Percentiles rank a stretch among this genome's conserved stretches.
These are phyloP conservation scores for Coemansia nantahalensis DNA, from an alignment of 192 early-diverging fungal genomes.

Conservation along the genomic window DNA sequence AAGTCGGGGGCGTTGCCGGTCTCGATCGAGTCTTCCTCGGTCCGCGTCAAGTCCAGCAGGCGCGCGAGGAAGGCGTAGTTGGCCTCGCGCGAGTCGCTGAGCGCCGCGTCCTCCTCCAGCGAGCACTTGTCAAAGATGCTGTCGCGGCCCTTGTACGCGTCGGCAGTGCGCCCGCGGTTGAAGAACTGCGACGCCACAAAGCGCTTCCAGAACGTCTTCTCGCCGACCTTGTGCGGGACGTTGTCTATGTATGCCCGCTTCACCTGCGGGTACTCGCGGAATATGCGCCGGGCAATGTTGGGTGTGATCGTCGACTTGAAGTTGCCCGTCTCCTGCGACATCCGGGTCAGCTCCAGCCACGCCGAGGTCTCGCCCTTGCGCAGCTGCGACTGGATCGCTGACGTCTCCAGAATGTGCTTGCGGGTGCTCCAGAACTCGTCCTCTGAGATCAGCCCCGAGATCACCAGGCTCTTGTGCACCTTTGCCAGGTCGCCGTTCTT, in stretches of 20 bases:
- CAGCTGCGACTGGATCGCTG: conserved; percentile 65
- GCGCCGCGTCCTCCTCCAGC: conserved; percentile 71
- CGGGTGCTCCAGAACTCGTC: conserved; percentile 93
- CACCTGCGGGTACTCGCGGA: conserved; percentile 85
- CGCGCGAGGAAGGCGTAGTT: conserved; percentile 59
- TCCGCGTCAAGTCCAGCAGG: conserved; percentile 77
- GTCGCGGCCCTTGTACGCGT: conserved; percentile 52
- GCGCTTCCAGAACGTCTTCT: conserved; percentile 84
- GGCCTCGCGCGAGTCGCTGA: conserved; percentile 41
- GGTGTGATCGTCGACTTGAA: conserved; percentile 84
- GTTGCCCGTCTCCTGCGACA: conserved; percentile 70
- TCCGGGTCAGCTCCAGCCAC: conserved; percentile 65
- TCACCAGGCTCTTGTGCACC: conserved; percentile 77
- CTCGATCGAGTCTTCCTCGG: conserved; percentile 77
- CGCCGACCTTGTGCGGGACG: conserved; percentile 73
- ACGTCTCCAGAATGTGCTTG: conserved; percentile 68
- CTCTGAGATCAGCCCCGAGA: conserved; percentile 72
- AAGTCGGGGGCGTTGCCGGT: conserved; percentile 76
- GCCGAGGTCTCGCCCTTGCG: conserved; percentile 79
- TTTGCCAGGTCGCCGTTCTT: conserved; percentile 65
- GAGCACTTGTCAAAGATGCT: conserved; percentile 79
- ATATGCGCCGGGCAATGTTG: conserved; percentile 86
- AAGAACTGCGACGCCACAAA: conserved; percentile 84
- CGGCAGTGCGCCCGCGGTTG: conserved; percentile 67
- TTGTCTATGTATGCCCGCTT: conserved; percentile 76